phyloP scores from a whole-genome alignment of 208 protist genomes.

The Porcisia deanei region DNA sequence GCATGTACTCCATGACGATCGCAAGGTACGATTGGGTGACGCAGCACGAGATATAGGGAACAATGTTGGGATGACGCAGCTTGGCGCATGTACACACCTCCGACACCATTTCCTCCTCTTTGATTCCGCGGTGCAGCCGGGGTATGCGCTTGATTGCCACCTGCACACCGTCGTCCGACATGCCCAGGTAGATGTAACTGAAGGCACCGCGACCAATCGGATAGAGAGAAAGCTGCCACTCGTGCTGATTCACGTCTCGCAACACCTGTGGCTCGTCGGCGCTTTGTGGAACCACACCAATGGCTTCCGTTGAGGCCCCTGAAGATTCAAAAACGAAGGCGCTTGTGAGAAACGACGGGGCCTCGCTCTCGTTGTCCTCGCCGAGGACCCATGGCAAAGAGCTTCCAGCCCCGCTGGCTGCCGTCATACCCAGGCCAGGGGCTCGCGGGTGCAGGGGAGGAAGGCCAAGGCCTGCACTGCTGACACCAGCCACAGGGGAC shows the following conservation, averaged over 20 bases:
- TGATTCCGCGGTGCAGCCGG: constrained; percentile 59
- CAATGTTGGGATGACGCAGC: constrained; percentile 78
- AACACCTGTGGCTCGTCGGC: constrained; percentile 54
- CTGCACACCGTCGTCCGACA: constrained; percentile 71
- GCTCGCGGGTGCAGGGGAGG: constrained; percentile 8
- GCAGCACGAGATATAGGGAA: constrained; percentile 74
- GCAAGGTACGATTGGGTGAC: constrained; percentile 61
- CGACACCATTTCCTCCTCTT: constrained; percentile 55
- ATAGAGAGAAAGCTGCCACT: constrained; percentile 67
- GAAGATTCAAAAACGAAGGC: constrained; percentile 35
- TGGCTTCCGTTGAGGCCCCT: constrained; percentile 15
- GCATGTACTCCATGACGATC: constrained; percentile 89
- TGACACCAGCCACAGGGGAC: neutral
- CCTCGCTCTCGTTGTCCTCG: constrained; percentile 21
- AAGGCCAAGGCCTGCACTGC: constrained; percentile 4
- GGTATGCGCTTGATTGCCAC: constrained; percentile 85
- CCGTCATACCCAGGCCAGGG: constrained; percentile 1
- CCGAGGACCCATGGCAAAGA: constrained; percentile 2
- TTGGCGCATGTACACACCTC: constrained; percentile 67
- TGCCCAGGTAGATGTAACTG: constrained; percentile 66
- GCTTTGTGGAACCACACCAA: constrained; percentile 21
- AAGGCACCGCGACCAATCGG: constrained; percentile 74
- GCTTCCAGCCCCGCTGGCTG: constrained; percentile 22
- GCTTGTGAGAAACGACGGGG: constrained; percentile 26
- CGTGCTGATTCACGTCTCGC: constrained; percentile 49